Conservation (phyloP, 352 stramenopile species). For the Pythium folliculosum region DNA sequence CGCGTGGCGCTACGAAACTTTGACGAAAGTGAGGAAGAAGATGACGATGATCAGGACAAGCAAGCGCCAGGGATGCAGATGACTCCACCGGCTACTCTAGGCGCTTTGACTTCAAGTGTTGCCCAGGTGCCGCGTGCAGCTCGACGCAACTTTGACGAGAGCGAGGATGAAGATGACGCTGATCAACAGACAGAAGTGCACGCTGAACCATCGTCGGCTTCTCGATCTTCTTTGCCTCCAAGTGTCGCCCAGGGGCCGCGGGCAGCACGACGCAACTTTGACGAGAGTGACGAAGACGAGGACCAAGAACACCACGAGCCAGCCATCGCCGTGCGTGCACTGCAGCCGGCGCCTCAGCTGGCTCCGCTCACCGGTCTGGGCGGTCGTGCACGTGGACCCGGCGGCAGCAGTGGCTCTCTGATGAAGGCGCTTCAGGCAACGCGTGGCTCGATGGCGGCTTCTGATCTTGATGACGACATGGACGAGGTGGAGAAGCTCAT, state of each 20-base stretch:
- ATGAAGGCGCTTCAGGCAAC: constrained; percentile 28
- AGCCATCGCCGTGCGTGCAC: background rate
- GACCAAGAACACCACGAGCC: too few species aligned
- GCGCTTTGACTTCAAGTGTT: too few species aligned
- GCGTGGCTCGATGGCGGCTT: constrained; percentile 6
- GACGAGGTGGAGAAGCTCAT: constrained; percentile 37
- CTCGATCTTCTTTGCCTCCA: too few species aligned
- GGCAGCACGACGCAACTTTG: constrained; percentile 13
- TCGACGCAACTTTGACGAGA: constrained; percentile 19
- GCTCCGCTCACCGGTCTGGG: constrained; percentile 9
- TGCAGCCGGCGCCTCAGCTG: constrained; percentile 1
- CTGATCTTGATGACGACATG: constrained; percentile 36
- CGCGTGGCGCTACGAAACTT: constrained; percentile 14
- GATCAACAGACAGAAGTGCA: too few species aligned
- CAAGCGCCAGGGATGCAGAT: too few species aligned
- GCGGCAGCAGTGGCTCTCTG: constrained; percentile 16
- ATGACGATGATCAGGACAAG: too few species aligned
- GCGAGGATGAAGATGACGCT: too few species aligned
- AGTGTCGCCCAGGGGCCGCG: too few species aligned
- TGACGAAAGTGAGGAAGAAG: background rate
- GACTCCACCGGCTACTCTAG: too few species aligned
- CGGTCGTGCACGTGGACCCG: background rate
- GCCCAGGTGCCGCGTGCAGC: background rate
- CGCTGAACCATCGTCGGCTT: too few species aligned
- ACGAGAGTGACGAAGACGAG: background rate